Base-by-base conservation (phyloP, 805 yeast species). In the Zygotorulaspora chibaensis region DNA sequence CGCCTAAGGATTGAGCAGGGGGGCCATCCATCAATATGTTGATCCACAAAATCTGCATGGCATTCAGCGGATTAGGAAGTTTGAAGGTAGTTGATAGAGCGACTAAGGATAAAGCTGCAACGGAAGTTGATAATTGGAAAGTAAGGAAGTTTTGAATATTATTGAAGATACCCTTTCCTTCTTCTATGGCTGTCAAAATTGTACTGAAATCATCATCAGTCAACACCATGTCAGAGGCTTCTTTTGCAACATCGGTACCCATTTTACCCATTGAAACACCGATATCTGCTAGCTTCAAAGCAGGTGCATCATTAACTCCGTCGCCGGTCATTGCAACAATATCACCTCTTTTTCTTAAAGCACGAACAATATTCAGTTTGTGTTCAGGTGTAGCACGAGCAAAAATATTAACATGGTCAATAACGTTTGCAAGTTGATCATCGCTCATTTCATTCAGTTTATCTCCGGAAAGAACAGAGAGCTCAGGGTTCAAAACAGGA, bases 241-340 rank as follows among this genome's bases (percentile, higher is more conserved):
- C 99, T 61, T 91, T 91, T 40, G 99, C 99, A 34, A 91, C 99
- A 67, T 91, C 99, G 0, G 98, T 93, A 48, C 99, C 99, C 71
- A 85, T 83, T 56, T 79, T 80, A 49, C 89, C 93, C 93, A 90
- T 89, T 11, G 96, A 83, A 56, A 91, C 87, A 59, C 98, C 98
- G 56, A 90, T 90, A 68, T 90, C 96, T 2, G 98, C 97, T 56
- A 90, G 74, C 63, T 91, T 90, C 57, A 91, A 75, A 4, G 98
- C 97, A n/a, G 98, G 98, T 0, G 98, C 98, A 72, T 90, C 98
- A 65, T 90, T 90, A 11, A 91, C 96, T 69, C 98, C 98, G 68
- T 90, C 98, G 56, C 99, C 99, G n/a, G 98, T 90, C 96, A 91
- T 90, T 18, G 97, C 99, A 42, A 91, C 98, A 51, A 91, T 82